Base-by-base conservation (phyloP, 2,329 filamentous ascomycete species). In the Pseudogymnoascus sp. region DNA sequence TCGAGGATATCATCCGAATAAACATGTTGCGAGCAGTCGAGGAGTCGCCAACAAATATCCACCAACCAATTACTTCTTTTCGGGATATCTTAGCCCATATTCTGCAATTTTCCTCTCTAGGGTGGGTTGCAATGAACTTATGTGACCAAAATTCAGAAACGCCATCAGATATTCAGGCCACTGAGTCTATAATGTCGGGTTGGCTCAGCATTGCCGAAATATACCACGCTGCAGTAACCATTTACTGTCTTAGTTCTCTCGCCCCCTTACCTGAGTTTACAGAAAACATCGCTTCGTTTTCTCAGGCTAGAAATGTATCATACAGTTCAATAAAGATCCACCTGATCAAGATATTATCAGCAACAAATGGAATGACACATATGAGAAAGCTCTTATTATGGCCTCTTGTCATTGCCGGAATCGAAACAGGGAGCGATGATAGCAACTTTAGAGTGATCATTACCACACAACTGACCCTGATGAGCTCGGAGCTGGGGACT, bases 331-430 rank as follows among this genome's bases (percentile, higher is more conserved):
- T 56, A 7, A 56, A 56, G n/a, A 18, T 56, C 1, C 49, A 56
- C 25, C 25, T 56, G n/a, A 9, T 12, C 25, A 34, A 56, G 14
- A 12, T 56, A 56, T 56, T 56, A 16, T 56, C 28, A 12, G n/a
- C 49, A 7, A 34, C 25, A 3, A n/a, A 56, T 34, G 49, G 21
- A 21, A 18, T 3, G 5, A n/a, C 8, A 2, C 25, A 56, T 8
- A 56, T 56, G 49, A 56, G n/a, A 34, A 56, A 56, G 49, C 49
- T 56, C 28, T 56, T 56, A 56, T 34, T 56, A 56, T 56, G 49
- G 49, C 49, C 49, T 4, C 25, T 56, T 31, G 28, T 56, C 28
- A 56, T 56, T 18, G 49, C 49, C 5, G 49, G 49, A 34, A 56
- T 56, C 4, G 25, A 34, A n/a, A 34, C 25, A 7, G 14, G 28